These are phyloP conservation scores for Mycena polygramma DNA, from an alignment of 768 basidiomycete genomes.

Conservation along the genomic window DNA sequence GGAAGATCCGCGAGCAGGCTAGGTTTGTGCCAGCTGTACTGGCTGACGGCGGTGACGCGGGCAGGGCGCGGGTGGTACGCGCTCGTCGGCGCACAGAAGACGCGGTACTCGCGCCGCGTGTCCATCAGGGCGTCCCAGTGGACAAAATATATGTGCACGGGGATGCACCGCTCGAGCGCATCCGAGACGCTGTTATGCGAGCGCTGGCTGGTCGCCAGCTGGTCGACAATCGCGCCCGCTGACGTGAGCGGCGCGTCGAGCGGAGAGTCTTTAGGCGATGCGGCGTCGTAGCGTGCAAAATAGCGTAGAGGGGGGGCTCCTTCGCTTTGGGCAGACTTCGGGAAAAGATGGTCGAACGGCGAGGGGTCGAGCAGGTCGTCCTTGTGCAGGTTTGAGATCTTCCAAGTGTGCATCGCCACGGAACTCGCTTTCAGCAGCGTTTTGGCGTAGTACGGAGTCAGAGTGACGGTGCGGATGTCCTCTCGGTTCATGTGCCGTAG, in stretches of 20 bases:
- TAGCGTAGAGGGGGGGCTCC: conserved; percentile 4
- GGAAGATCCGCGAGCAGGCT: conserved; percentile 24
- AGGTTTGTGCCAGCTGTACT: conserved; percentile 29
- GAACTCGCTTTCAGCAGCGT: conserved; percentile 24
- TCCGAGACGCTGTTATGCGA: background rate
- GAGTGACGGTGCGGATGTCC: conserved; percentile 11
- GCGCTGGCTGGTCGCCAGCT: conserved; percentile 21
- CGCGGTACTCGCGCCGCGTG: conserved; percentile 25
- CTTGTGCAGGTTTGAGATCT: conserved; percentile 19
- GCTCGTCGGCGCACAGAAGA: conserved; percentile 28
- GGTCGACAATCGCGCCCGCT: background rate
- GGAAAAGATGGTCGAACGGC: conserved; percentile 30
- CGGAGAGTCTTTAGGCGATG: conserved; percentile 31
- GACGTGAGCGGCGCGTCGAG: conserved; percentile 16
- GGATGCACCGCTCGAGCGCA: background rate
- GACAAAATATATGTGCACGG: conserved; percentile 4
- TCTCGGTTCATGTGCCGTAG: conserved; percentile 15
- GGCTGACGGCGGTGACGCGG: conserved; percentile 27
- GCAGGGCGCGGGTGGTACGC: conserved; percentile 20
- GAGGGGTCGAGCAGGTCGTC: conserved; percentile 27
- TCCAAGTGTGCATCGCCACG: conserved; percentile 27
- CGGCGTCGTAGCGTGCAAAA: conserved; percentile 26
- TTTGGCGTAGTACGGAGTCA: conserved; percentile 26
- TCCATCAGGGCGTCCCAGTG: conserved; percentile 9
- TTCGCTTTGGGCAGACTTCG: background rate